phyloP scores from a whole-genome alignment of 202 grass and related monocot genomes.

The Brachypodium distachyon region DNA sequence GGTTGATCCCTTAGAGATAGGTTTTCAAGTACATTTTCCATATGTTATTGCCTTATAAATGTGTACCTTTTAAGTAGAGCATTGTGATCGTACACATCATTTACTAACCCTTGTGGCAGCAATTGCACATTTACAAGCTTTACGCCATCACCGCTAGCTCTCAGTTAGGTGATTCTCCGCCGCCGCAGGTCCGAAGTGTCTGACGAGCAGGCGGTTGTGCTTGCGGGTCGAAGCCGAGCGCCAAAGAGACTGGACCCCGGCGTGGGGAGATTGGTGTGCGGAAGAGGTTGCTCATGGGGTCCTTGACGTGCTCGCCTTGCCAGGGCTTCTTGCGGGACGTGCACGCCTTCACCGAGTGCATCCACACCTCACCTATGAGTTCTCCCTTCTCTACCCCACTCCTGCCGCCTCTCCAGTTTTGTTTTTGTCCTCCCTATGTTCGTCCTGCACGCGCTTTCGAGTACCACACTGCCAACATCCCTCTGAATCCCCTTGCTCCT shows the following conservation, averaged over 20 bases:
- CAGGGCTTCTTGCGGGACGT: constrained; percentile 56
- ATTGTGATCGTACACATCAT: background rate
- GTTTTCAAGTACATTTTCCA: background rate
- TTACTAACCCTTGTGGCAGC: background rate
- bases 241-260: too few relatives aligned
- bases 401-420: background rate
- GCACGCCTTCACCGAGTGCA: constrained; percentile 79
- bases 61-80: background rate
- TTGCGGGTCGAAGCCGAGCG: too few relatives aligned
- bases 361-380: constrained; percentile 91
- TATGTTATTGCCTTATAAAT: background rate
- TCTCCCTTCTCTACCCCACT: background rate
- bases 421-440: background rate
- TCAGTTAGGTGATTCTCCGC: too few relatives aligned
- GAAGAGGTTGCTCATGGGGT: too few relatives aligned
- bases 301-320: constrained; percentile 86
- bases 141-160: too few relatives aligned
- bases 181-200: too few relatives aligned
- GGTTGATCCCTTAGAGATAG: background rate
- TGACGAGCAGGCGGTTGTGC: too few relatives aligned
- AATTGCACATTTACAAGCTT: background rate
- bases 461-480: too few relatives aligned
- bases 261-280: too few relatives aligned
- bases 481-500: too few relatives aligned
- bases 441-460: too few relatives aligned